Percentiles rank a stretch among this genome's conserved stretches.
Conservation (phyloP, 495 filamentous ascomycete species). For the Xylaria intraflava region DNA sequence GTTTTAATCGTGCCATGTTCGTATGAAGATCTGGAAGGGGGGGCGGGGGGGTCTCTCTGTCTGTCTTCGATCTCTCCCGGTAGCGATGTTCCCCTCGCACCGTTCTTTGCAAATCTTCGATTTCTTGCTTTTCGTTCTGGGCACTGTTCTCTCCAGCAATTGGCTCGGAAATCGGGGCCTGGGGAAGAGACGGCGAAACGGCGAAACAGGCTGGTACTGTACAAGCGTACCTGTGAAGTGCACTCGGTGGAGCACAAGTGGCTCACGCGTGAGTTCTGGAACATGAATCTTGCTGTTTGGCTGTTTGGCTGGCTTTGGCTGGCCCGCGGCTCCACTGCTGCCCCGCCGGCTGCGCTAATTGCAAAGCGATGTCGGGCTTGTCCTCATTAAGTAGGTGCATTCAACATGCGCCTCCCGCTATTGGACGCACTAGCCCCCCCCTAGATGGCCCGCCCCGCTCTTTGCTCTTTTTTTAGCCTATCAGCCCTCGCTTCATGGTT, state of each 20-base stretch:
- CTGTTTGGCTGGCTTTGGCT: too few relatives aligned
- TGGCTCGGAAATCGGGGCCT: conserved; percentile 6
- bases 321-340: neutral
- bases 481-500: neutral
- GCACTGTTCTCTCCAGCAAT: neutral
- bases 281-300: too few relatives aligned
- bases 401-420: neutral
- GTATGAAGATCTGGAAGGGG: neutral
- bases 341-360: neutral
- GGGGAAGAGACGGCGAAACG: neutral
- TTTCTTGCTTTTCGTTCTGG: neutral
- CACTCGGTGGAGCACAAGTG: conserved; percentile 5
- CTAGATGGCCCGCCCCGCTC: neutral
- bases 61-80: neutral
- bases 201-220: neutral
- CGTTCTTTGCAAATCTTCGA: neutral
- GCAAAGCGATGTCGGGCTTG: neutral
- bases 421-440: neutral
- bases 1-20: too few relatives aligned
- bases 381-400: neutral
- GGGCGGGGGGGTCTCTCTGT: neutral
- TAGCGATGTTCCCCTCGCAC: neutral
- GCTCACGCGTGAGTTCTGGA: neutral
- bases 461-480: neutral
- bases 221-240: neutral